These are phyloP conservation scores for Fusarium hainanense DNA, from an alignment of 2,329 filamentous ascomycete genomes.

Conservation along the genomic window DNA sequence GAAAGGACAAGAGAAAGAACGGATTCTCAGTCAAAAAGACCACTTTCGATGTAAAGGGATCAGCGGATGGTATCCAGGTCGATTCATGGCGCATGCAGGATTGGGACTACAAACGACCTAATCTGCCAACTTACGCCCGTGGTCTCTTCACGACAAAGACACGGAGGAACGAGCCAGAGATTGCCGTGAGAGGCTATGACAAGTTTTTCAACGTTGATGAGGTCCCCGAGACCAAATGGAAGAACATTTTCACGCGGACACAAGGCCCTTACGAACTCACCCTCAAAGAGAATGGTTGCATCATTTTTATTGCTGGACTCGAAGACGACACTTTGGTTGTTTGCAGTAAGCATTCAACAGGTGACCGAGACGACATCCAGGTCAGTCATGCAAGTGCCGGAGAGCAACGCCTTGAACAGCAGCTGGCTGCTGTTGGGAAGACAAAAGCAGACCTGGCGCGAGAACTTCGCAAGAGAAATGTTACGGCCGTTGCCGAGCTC, in stretches of 20 bases:
- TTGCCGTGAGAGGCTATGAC: constrained; percentile 91
- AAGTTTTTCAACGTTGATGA: constrained; percentile 98
- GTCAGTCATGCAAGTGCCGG: constrained; percentile 87
- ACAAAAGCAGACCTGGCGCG: constrained; percentile 81
- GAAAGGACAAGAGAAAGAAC: constrained; percentile 66
- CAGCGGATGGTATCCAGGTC: constrained; percentile 73
- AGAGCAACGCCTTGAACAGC: constrained; percentile 82
- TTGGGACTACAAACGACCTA: constrained; percentile 91
- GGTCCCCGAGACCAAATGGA: constrained; percentile 84
- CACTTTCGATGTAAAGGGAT: constrained; percentile 75
- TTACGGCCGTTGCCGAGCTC: constrained; percentile 94
- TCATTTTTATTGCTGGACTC: constrained; percentile 94
- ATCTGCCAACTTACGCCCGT: constrained; percentile 91
- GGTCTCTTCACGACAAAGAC: constrained; percentile 90
- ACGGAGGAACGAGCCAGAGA: constrained; percentile 74
- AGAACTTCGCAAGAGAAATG: constrained; percentile 81
- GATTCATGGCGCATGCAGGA: constrained; percentile 95
- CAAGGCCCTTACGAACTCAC: constrained; percentile 93
- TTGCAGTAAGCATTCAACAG: constrained; percentile 99
- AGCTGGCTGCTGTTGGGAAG: constrained; percentile 81
- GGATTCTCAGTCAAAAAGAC: constrained; percentile 81
- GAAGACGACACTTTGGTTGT: constrained; percentile 90
- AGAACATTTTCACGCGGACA: constrained; percentile 79
- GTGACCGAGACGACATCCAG: constrained; percentile 75
- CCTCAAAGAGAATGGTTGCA: constrained; percentile 99